Conservation (phyloP, 345 rosid genomes). For the Eucalyptus leucophloia region DNA sequence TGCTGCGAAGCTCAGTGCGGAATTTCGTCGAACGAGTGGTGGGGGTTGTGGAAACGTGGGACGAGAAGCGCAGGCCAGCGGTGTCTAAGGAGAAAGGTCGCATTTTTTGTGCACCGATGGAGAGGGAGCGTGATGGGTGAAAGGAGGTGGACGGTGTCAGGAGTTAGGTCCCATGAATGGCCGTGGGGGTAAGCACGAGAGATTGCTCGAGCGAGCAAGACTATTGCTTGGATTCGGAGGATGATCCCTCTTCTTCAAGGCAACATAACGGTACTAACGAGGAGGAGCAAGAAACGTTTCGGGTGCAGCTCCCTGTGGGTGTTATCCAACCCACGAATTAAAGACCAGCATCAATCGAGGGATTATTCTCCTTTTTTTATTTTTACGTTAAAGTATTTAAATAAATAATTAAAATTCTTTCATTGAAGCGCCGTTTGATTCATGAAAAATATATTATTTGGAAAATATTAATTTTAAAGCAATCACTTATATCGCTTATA, state of each 20-base stretch:
- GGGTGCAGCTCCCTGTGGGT: neutral
- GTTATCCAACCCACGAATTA: neutral
- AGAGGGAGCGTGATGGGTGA: neutral
- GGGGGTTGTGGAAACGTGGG: neutral
- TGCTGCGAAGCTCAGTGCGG: neutral
- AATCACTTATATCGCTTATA: rapidly evolving
- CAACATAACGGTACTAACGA: neutral
- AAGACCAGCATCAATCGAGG: neutral
- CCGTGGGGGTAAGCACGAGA: neutral
- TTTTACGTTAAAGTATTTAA: neutral
- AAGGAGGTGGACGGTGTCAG: neutral
- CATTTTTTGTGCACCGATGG: neutral
- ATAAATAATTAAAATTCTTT: neutral
- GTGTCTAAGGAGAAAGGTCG: neutral
- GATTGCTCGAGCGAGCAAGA: neutral
- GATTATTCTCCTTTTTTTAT: neutral
- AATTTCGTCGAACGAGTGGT: constrained; percentile 22
- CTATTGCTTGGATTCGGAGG: neutral
- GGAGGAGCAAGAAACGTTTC: neutral
- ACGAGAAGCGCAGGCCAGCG: neutral
- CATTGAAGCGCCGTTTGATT: rapidly evolving
- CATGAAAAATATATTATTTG: rapidly evolving
- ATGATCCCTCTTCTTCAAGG: neutral
- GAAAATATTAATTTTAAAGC: neutral
- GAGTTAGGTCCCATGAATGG: neutral